A percentile compares a stretch with the other conserved stretches of the same genome.
Evolutionary conservation across 768 basidiomycete genomes (phyloP).

Genomic region (Boletus rex-veris): DNA sequence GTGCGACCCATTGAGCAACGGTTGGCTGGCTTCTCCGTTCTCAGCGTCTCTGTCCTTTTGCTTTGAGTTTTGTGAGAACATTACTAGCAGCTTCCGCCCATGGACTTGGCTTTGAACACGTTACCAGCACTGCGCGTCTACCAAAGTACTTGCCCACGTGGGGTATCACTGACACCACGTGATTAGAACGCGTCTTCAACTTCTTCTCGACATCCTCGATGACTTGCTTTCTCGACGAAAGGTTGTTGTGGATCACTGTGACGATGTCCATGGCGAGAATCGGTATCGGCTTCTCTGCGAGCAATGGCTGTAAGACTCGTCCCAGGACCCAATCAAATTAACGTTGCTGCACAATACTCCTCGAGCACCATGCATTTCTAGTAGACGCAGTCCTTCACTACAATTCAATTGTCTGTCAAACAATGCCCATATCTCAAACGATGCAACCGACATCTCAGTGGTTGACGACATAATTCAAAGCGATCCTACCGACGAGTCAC

Average conservation of each 20-base stretch:
- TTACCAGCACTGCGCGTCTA: not conserved
- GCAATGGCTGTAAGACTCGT: constrained; percentile 1
- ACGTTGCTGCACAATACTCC: constrained; percentile 48
- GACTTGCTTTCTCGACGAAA: too few relatives aligned
- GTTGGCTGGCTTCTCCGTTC: constrained; percentile 48
- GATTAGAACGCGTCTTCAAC: constrained; percentile 13
- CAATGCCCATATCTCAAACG: constrained; percentile 40
- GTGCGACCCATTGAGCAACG: constrained; percentile 50
- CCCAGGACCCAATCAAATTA: too few relatives aligned
- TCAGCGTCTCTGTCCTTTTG: constrained; percentile 26
- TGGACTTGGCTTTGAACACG: constrained; percentile 12
- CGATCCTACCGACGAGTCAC: too few relatives aligned
- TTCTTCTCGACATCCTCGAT: not conserved
- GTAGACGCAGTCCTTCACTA: constrained; percentile 44
- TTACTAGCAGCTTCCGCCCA: constrained; percentile 18
- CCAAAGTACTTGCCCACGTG: constrained; percentile 4
- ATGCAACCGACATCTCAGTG: constrained; percentile 53
- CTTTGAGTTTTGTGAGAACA: constrained; percentile 32
- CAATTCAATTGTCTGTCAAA: too few relatives aligned
- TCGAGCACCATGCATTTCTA: constrained; percentile 39
- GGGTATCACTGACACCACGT: constrained; percentile 18
- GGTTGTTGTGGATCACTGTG: too few relatives aligned
- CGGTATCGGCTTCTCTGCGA: not conserved
- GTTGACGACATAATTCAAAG: constrained; percentile 65
- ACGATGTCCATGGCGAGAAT: too few relatives aligned